Evolutionary conservation across 441 rosid genomes (phyloP).

Genomic region (Pelargonium australe): DNA sequence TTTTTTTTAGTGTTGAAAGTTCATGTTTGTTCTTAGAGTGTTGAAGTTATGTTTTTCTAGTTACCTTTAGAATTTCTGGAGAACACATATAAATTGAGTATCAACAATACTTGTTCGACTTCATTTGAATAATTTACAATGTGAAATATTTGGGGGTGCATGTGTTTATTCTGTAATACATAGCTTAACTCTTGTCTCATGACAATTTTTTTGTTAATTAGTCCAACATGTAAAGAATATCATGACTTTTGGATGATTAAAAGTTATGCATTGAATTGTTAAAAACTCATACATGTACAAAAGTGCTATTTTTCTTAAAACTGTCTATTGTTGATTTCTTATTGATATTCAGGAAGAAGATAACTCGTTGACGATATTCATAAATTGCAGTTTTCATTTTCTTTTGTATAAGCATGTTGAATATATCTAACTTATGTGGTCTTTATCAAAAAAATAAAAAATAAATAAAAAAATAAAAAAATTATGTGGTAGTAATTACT

Average conservation of each 20-base stretch:
- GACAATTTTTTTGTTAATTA: neutral
- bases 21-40: neutral
- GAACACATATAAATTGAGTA: too few species aligned
- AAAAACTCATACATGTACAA: neutral
- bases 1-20: neutral
- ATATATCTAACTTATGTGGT: neutral
- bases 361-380: neutral
- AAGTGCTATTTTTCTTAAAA: neutral
- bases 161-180: too few species aligned
- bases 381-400: neutral
- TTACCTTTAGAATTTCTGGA: neutral
- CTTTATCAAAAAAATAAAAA: too few species aligned
- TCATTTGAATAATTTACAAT: too few species aligned
- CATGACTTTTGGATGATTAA: neutral
- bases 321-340: neutral
- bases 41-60: neutral
- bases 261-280: neutral
- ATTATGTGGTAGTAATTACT: neutral
- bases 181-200: too few species aligned
- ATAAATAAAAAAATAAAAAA: too few species aligned
- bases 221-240: neutral
- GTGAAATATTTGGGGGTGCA: too few species aligned
- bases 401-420: neutral
- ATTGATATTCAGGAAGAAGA: neutral
- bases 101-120: too few species aligned